These are phyloP conservation scores for Xylariomycetidae sp. DNA, from an alignment of 2,329 filamentous ascomycete species.

Conservation along the genomic window DNA sequence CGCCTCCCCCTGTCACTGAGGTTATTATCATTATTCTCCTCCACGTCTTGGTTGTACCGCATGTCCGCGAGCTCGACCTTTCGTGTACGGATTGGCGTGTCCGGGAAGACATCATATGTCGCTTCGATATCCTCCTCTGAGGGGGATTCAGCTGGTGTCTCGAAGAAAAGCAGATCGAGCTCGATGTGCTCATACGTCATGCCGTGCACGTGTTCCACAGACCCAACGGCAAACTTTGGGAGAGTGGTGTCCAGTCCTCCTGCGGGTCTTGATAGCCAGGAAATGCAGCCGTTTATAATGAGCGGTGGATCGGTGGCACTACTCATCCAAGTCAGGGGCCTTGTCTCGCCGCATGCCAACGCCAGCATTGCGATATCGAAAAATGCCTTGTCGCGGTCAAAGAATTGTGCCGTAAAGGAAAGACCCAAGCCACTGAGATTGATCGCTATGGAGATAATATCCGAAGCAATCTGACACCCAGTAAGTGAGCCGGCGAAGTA, in stretches of 20 bases:
- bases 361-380: conserved; percentile 1
- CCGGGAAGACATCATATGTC: no score
- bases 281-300: background rate
- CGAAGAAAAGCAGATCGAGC: conserved; percentile 3
- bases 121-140: conserved; percentile 5
- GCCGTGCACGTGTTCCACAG: conserved; percentile 1
- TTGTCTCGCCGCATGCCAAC: conserved; percentile 4
- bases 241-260: background rate
- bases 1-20: no score
- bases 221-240: background rate
- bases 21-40: no score
- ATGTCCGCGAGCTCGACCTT: no score
- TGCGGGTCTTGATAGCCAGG: conserved; percentile 1
- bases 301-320: background rate
- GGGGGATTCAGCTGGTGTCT: background rate
- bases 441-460: conserved; percentile 3
- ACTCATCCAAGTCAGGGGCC: background rate
- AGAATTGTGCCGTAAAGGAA: background rate
- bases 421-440: conserved; percentile 3
- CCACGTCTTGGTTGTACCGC: no score
- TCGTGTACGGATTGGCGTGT: no score
- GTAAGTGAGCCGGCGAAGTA: conserved; percentile 1
- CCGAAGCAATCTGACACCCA: background rate
- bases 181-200: background rate
- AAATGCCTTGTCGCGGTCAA: background rate